phyloP scores from a whole-genome alignment of 2,329 filamentous ascomycete species.

The Venturia aucupariae region DNA sequence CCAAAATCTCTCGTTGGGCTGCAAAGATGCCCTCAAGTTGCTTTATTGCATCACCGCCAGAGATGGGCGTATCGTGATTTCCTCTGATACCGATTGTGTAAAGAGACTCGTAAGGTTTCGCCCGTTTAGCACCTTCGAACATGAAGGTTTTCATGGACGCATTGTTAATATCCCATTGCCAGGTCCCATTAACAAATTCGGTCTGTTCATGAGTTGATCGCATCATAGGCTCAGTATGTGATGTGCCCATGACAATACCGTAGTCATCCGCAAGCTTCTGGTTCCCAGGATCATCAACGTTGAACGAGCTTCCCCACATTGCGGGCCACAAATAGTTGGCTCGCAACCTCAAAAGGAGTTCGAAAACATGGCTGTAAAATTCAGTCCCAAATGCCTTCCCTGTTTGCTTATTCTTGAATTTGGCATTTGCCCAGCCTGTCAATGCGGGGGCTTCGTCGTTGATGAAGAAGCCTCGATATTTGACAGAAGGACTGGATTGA shows the following conservation, averaged over 20 bases:
- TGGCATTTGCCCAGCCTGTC: constrained; percentile 56
- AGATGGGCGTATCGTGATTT: constrained; percentile 55
- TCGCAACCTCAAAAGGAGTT: constrained; percentile 57
- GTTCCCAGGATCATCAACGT: constrained; percentile 59
- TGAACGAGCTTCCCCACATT: constrained; percentile 62
- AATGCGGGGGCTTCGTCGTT: constrained; percentile 61
- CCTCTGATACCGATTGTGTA: constrained; percentile 64
- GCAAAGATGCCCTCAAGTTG: constrained; percentile 53
- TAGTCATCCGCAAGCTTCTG: constrained; percentile 64
- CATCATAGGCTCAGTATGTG: constrained; percentile 65
- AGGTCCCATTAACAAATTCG: constrained; percentile 46
- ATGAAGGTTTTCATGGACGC: constrained; percentile 60
- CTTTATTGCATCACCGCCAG: constrained; percentile 46
- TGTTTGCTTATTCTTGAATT: constrained; percentile 32
- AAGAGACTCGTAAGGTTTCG: constrained; percentile 56
- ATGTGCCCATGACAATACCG: constrained; percentile 63
- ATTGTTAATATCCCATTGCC: constrained; percentile 64
- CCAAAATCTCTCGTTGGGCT: constrained; percentile 51
- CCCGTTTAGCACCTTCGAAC: constrained; percentile 54
- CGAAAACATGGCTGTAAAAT: constrained; percentile 62
- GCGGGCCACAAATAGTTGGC: constrained; percentile 72
- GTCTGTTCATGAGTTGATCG: constrained; percentile 45
- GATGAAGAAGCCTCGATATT: constrained; percentile 61
- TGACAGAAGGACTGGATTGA: constrained; percentile 52
- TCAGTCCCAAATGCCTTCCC: constrained; percentile 42